Evolutionary conservation across 1,139 yeast genomes (phyloP), one percentile per base, ranked within the genome.

Genomic region (Suhomyces kunorum): DNA sequence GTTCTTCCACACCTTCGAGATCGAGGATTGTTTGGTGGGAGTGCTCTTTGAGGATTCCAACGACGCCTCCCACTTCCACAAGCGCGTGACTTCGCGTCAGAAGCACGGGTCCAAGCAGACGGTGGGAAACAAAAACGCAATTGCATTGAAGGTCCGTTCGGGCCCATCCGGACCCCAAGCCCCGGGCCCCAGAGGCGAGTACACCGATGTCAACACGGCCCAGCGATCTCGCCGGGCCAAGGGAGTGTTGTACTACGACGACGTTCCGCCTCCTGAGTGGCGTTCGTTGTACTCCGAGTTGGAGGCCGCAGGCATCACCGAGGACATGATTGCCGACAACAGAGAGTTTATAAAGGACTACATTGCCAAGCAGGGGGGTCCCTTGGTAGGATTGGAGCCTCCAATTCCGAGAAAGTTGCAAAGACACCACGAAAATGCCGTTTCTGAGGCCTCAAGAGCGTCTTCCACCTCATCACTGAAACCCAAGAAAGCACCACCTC

Each of bases 1-100:
- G 37, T 92, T 87, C 64, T 92, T 92, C 73, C 98, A 92, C 59
- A 77, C 95, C 8, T 92, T 92, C 66, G 98, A 92, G 66, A 71
- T 88, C 43, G 98, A 92, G 54, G 95, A 87, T 18, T 90, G 96
- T 58, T 74, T 75, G 43, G 90, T 82, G n/a, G 98, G 98, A 0
- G 68, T 92, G 16, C 65, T 92, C 38, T 92, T 92, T 63, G 96
- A 90, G 53, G 97, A 90, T 63, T 80, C 88, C 40, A 73, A 72
- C 38, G 98, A 92, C 51, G 98, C 98, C 0, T 66, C 88, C 3
- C 94, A 84, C 58, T 87, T 92, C 68, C 72, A 67, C 60, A 88
- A 89, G 59, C 69, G 88, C 44, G 92, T 92, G 3, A 71, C 80
- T n/a, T 68, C 75, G 38, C 77, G 92, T 46, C 82, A 81, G 42